Conservation (phyloP, 257 asterid genomes). For the Ballota nigra region DNA sequence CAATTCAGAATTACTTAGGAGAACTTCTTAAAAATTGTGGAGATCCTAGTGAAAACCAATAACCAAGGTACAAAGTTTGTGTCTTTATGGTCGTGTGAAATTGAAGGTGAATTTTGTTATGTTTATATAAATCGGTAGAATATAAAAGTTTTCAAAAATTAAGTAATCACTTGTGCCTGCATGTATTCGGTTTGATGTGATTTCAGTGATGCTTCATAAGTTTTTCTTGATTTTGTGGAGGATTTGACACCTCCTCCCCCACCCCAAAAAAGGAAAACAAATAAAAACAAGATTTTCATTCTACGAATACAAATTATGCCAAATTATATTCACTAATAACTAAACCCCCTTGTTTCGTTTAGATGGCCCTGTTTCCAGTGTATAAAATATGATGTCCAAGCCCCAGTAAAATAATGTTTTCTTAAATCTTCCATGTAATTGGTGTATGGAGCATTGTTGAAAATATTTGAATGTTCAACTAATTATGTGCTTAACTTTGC, state of each 20-base stretch:
- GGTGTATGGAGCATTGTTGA: neutral
- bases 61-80: neutral
- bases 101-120: neutral
- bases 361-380: neutral
- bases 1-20: neutral
- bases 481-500: conserved; percentile 16
- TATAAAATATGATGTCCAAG: neutral
- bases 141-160: neutral
- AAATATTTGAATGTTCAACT: conserved; percentile 10
- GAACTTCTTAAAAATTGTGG: neutral
- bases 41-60: neutral
- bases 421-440: neutral
- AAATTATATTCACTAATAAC: neutral
- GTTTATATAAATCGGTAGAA: neutral
- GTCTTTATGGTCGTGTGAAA: neutral
- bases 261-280: neutral
- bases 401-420: neutral
- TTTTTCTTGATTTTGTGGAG: neutral
- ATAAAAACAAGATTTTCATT: neutral
- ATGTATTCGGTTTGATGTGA: neutral
- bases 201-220: neutral
- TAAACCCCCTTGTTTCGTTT: neutral
- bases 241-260: neutral
- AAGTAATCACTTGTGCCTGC: neutral
- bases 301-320: neutral